Percentiles rank a stretch among this genome's conserved stretches.
phyloP scores from a whole-genome alignment of 202 grass and related monocot genomes.

The Carex arenaria region DNA sequence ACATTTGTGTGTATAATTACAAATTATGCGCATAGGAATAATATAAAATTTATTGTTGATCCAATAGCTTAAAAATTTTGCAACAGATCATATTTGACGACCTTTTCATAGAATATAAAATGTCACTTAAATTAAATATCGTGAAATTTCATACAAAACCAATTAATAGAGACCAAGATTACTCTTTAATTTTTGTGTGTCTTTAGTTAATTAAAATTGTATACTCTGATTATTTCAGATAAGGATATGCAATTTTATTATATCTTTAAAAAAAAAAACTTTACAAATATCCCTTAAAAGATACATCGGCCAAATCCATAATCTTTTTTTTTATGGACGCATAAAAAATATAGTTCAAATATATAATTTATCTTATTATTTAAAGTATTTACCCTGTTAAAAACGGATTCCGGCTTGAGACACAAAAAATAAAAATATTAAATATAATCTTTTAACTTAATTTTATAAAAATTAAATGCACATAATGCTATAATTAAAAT shows the following conservation, averaged over 20 bases:
- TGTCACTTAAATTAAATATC: background rate
- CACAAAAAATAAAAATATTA: background rate
- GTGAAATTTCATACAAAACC: background rate
- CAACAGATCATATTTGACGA: background rate
- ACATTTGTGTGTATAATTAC: background rate
- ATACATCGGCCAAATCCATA: too few relatives aligned
- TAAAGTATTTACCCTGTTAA: background rate
- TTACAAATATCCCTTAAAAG: too few relatives aligned
- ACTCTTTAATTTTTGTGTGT: background rate
- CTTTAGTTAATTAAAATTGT: background rate
- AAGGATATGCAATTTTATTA: background rate
- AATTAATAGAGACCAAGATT: background rate
- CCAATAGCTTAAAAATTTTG: background rate
- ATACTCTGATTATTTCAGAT: background rate
- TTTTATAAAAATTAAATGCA: background rate
- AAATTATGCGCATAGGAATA: background rate
- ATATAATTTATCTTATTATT: background rate
- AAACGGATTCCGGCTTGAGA: too few relatives aligned
- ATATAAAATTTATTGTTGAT: background rate
- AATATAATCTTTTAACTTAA: background rate
- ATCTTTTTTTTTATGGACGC: background rate
- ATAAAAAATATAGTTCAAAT: background rate
- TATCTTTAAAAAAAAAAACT: background rate
- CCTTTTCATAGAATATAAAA: background rate
- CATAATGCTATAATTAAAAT: background rate